Evolutionary conservation across 306 rosid species (phyloP).

Genomic region (Acacia confusa): DNA sequence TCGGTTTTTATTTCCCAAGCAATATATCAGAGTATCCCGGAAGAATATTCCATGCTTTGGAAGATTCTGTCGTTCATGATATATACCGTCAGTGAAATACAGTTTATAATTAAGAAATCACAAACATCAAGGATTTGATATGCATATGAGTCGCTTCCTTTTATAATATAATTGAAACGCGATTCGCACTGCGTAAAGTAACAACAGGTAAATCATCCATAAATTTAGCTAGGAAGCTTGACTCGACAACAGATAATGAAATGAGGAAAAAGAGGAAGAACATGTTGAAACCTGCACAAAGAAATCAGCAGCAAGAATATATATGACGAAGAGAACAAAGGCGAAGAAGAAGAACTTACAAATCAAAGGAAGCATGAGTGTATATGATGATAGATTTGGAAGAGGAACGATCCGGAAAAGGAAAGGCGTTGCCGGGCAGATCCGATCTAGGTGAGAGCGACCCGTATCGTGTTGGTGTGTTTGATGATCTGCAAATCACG

Average conservation of each 20-base stretch:
- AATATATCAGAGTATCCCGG: neutral
- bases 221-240: neutral
- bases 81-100: too few relatives aligned
- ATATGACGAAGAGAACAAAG: too few relatives aligned
- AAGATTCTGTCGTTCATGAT: neutral
- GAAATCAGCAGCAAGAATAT: neutral
- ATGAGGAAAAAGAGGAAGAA: neutral
- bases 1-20: too few relatives aligned
- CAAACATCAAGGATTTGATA: too few relatives aligned
- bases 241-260: neutral
- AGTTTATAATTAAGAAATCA: too few relatives aligned
- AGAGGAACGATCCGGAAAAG: neutral
- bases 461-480: neutral
- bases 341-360: neutral
- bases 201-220: neutral
- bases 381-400: neutral
- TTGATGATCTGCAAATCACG: neutral
- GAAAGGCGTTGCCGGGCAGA: neutral
- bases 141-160: neutral
- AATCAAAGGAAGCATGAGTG: neutral
- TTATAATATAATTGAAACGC: neutral
- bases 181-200: neutral
- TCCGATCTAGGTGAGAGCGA: slow-evolving; percentile 22
- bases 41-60: neutral
- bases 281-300: neutral